Base-by-base conservation (phyloP, 2,329 filamentous ascomycete genomes). In the Trichophyton rubrum region DNA sequence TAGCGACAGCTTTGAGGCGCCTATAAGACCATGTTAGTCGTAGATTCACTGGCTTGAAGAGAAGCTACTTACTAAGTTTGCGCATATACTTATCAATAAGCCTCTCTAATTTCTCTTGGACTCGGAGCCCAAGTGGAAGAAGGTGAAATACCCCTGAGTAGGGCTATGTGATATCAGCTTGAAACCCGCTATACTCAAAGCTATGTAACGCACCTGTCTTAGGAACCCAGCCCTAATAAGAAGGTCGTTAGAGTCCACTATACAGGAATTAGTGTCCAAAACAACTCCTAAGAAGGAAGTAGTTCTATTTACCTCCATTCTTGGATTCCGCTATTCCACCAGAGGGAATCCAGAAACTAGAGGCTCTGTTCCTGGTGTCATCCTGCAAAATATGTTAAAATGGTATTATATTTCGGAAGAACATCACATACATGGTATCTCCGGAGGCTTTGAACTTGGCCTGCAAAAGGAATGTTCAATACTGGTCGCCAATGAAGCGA, bases 101-200 rank as follows among this genome's bases (percentile, higher is more conserved):
- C 9, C 76, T 76, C 69, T 96, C 90, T 33, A 97, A 78, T 72
- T 97, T 99, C 58, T 90, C 83, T 68, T 96, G 90, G 0, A 97
- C 89, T 30, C 90, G 83, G 33, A 90, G 79, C 0, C 93, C 93
- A 0, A 99, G 76, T 0, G 93, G 93, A 1, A 99, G 80, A 69
- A 96, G 80, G 69, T 99, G 93, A 68, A 96, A 99, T 40, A 97
- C 84, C 30, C 93, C 93, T 6, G 91, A 84, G 70, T 96, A 88
- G 20, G 90, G 86, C 84, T 90, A 66, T 20, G 11, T 40, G 17
- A 30, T 22, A 20, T 45, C 8, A 45, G 22, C 51, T 30, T 13
- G 6, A n/a, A 41, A 15, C n/a, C 13, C 3, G 11, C 40, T 33
- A 45, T 59, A 11, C 15, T 41, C 56, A 30, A 15, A 15, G 5